Base-by-base conservation (phyloP, 345 rosid species). In the Brassica carinata region DNA sequence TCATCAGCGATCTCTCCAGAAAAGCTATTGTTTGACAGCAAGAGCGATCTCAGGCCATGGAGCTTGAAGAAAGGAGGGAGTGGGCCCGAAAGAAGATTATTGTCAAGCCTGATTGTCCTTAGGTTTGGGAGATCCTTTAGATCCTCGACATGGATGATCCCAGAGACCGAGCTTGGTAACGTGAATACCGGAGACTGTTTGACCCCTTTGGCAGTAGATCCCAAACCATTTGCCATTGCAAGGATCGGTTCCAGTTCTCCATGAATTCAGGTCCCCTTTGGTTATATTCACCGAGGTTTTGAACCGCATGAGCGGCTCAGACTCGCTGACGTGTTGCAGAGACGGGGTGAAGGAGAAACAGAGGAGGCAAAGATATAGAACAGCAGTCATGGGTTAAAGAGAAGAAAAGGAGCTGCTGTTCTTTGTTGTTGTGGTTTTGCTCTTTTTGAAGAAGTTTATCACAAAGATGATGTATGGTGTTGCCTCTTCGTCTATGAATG, bases 211-310 rank as follows among this genome's bases (percentile, higher is more conserved):
- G 65, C 99, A 93, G 58, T 82, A 18, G 66, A 93, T 80, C 4
- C 97, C 96, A 8, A n/a, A 10, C 99, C 99, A 95, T 1, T 73
- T 70, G 5, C 81, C 69, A 4, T 43, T 68, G 76, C 99, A 93
- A 59, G 97, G 92, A 53, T 80, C 69, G 3, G 92, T 82, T 45
- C 85, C 85, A 1, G 86, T 71, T 55, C 45, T 69, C 98, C 99
- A 95, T 58, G 91, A 87, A 74, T 80, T 72, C 69, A 93, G 78
- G 53, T 80, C 85, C 29, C 79, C 77, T 8, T 77, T 76, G 30
- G 79, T 71, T 79, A 79, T 79, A 65, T 79, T 79, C 14, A 79
- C 78, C 7, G 78, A 73, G 65, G 15, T 73, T 5, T 79, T 79
- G 70, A 79, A 79, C 82, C 82, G 78, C 64, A 79, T 17, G 9